Percentiles rank a stretch among this genome's conserved stretches.
Conservation (phyloP, 176 grass and related monocot species). For the Chrysopogon serrulatus region DNA sequence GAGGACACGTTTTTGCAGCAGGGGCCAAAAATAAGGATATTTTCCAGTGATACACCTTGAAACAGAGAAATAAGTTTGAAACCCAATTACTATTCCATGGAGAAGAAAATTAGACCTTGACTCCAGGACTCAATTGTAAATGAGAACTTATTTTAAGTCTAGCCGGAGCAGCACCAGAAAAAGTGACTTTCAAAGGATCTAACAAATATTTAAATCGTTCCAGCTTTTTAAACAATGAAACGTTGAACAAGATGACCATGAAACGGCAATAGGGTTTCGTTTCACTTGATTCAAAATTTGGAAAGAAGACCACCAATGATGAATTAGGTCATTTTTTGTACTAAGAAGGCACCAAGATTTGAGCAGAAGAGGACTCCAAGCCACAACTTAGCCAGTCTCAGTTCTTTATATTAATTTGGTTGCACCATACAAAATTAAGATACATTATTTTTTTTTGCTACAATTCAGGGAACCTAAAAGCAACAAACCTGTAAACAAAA, state of each 20-base stretch:
- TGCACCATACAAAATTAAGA: background rate
- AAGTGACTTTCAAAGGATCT: constrained; percentile 5
- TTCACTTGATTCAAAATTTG: background rate
- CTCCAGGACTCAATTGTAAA: background rate
- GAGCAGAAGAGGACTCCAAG: background rate
- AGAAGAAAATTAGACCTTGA: background rate
- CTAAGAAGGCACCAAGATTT: background rate
- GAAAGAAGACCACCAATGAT: background rate
- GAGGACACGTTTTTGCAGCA: background rate
- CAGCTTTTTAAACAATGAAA: background rate
- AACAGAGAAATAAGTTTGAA: background rate
- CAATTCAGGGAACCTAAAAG: background rate
- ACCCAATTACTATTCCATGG: background rate
- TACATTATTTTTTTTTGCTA: background rate
- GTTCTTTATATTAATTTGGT: background rate
- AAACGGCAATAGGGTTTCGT: background rate
- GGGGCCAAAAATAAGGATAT: background rate
- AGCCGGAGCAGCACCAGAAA: background rate
- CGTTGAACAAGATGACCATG: background rate
- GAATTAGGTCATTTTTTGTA: background rate
- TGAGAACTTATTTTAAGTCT: background rate
- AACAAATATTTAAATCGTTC: background rate
- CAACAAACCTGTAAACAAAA: constrained; percentile 69
- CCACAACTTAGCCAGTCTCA: background rate
- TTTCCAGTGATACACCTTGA: background rate